Evolutionary conservation across 495 filamentous ascomycete species (phyloP).

Genomic region (Xylona heveae): DNA sequence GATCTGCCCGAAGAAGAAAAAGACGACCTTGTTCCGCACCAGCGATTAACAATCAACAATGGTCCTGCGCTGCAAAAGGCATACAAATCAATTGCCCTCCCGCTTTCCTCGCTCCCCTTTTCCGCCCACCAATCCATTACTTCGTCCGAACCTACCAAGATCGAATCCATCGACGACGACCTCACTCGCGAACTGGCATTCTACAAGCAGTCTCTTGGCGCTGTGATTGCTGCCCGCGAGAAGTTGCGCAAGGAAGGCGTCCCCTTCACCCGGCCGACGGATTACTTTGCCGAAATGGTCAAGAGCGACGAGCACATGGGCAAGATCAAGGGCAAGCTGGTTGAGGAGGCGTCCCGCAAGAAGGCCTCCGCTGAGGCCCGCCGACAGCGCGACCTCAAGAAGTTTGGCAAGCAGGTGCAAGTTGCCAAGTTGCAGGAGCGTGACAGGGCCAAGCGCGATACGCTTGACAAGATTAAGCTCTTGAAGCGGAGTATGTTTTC

Average conservation of each 20-base stretch:
- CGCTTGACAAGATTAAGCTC: slow-evolving; percentile 76
- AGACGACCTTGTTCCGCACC: slow-evolving; percentile 69
- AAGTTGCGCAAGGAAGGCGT: slow-evolving; percentile 62
- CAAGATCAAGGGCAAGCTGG: slow-evolving; percentile 78
- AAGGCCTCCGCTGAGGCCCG: slow-evolving; percentile 83
- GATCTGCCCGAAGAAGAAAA: slow-evolving; percentile 59
- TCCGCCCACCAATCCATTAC: slow-evolving; percentile 41
- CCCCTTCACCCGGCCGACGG: slow-evolving; percentile 66
- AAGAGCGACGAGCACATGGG: slow-evolving; percentile 98
- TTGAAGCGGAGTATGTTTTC: slow-evolving; percentile 70
- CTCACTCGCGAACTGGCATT: slow-evolving; percentile 79
- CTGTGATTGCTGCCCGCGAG: slow-evolving; percentile 45
- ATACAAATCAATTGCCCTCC: slow-evolving; percentile 52
- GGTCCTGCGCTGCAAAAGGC: slow-evolving; percentile 58
- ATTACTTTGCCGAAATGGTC: slow-evolving; percentile 98
- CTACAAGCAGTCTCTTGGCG: slow-evolving; percentile 74
- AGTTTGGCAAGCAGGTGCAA: slow-evolving; percentile 98
- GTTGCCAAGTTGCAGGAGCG: slow-evolving; percentile 88
- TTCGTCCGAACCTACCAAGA: slow-evolving; percentile 26
- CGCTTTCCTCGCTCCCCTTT: slow-evolving; percentile 35
- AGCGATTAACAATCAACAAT: slow-evolving; percentile 95
- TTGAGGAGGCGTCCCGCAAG: slow-evolving; percentile 77
- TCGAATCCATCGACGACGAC: slow-evolving; percentile 65
- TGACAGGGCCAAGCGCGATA: slow-evolving; percentile 72
- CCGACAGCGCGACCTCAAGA: slow-evolving; percentile 87